Base-by-base conservation (phyloP, 1,284 basidiomycete genomes). In the Melampsora larici-populina region DNA sequence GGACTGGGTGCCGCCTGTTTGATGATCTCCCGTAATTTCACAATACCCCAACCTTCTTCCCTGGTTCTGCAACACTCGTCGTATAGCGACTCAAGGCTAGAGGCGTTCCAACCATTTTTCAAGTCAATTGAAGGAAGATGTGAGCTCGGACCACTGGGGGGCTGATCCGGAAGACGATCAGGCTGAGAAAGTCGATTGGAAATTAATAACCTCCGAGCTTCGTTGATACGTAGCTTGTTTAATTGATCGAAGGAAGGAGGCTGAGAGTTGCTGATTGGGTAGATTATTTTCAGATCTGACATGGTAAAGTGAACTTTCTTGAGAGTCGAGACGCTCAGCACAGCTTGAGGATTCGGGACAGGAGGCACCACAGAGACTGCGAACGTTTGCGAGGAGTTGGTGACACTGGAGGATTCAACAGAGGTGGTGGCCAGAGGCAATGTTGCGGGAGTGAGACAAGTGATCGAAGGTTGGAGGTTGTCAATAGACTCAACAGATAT, bases 161-260 rank as follows among this genome's bases (percentile, higher is more conserved):
- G 58, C 0, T 89, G 89, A 7, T 88, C 91, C 69, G 88, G 91
- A 1, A 92, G 92, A 24, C 92, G 92, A 72, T 90, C 91, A 21
- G 89, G 81, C 58, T 31, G 58, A 1, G 90, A 88, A 49, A 90
- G 91, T 33, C 67, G 82, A 95, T 94, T 0, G 92, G 92, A 82
- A 94, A 96, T 33, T 93, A 89, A 31, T 90, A 92, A 46, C 89
- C 89, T 81, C 94, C 88, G 81, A 90, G 75, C 67, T 65, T 88
- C 0, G 91, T 92, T 2, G 94, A 86, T 80, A 93, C 91, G 82
- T 93, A 94, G 81, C 94, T 91, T 0, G 92, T 92, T 71, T 91
- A 86, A 82, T 91, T 93, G 79, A 94, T 70, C 69, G 31, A 69
- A 76, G 3, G 69, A 69, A 24, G 67, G 43, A 31, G 31, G 48